A percentile compares a stretch with the other conserved stretches of the same genome.
These are phyloP conservation scores for Linaria vulgaris DNA, from an alignment of 257 asterid genomes.

Conservation along the genomic window DNA sequence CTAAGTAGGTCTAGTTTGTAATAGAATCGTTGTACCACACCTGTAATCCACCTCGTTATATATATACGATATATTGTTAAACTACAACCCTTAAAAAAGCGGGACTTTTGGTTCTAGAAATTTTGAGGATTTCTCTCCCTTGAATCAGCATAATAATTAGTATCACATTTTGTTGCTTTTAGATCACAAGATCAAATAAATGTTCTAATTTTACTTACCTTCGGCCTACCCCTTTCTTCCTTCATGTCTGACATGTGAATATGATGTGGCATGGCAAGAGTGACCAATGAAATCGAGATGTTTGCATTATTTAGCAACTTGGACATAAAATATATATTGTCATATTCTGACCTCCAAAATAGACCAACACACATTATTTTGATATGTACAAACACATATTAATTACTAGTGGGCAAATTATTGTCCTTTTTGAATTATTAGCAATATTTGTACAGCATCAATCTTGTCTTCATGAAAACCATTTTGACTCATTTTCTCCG, in stretches of 20 bases:
- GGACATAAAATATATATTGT: slow-evolving; percentile 24
- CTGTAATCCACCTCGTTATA: too few relatives aligned
- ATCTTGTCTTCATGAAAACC: not conserved
- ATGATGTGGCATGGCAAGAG: too few relatives aligned
- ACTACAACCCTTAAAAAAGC: too few relatives aligned
- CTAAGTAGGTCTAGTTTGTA: too few relatives aligned
- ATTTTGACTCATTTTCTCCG: slow-evolving; percentile 19
- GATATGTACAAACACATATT: not conserved
- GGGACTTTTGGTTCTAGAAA: not conserved
- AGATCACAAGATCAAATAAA: too few relatives aligned
- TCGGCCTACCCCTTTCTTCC: too few relatives aligned
- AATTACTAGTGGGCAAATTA: too few relatives aligned
- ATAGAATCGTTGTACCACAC: too few relatives aligned
- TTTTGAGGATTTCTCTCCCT: not conserved
- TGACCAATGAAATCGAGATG: slow-evolving; percentile 11
- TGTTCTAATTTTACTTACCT: too few relatives aligned
- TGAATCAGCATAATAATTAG: not conserved
- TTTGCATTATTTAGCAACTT: slow-evolving; percentile 23
- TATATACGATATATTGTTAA: too few relatives aligned
- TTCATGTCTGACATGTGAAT: too few relatives aligned
- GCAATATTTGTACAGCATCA: not conserved
- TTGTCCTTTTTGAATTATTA: not conserved
- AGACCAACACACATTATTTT: slow-evolving; percentile 25
- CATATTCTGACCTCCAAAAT: slow-evolving; percentile 33
- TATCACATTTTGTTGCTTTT: too few relatives aligned